Base-by-base conservation (phyloP, 2,329 filamentous ascomycete genomes). In the Conoideocrella luteorostrata region DNA sequence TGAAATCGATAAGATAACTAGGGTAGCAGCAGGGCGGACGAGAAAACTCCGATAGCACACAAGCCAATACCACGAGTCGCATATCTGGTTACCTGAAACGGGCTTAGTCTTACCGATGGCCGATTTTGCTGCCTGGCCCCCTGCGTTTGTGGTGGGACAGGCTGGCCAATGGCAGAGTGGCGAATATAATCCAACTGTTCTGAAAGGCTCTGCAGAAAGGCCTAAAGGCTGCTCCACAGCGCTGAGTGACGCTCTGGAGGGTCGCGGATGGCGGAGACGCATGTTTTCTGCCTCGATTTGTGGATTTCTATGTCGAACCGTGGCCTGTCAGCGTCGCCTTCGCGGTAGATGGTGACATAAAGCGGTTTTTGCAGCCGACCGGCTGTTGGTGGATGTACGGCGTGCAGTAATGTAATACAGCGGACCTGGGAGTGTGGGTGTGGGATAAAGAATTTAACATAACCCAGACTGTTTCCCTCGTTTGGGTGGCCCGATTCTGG, bases 31-130 rank as follows among this genome's bases (percentile, higher is more conserved):
- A 34, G 6, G 4, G 22, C 5, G 35, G 28, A 9, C 9, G 30
- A 21, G 20, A 7, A 34, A 17, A 22, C n/a, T n/a, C n/a, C n/a
- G n/a, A n/a, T 21, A 30, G 22, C 12, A 11, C 7, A 12, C 17
- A 41, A 28, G 22, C 42, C 42, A 39, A 44, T 39, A 5, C n/a
- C 20, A 34, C 6, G 18, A 23, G 12, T 7, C 13, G 17, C 12
- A 36, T 13, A 7, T 41, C 35, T 17, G 28, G 9, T 3, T 18
- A 21, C 11, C 39, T 30, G 28, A 43, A 54, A 41, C 33, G 13
- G 49, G 52, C 28, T 43, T 55, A 52, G 52, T 32, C 44, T 46
- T 47, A 37, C 51, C 47, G 51, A 47, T 43, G 46, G n/a, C 50
- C 50, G 50, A 50, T 28, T 46, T 32, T 33, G 32, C 40, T 44